Conservation (phyloP, 805 yeast genomes). For the Kuraishia piskuri region DNA sequence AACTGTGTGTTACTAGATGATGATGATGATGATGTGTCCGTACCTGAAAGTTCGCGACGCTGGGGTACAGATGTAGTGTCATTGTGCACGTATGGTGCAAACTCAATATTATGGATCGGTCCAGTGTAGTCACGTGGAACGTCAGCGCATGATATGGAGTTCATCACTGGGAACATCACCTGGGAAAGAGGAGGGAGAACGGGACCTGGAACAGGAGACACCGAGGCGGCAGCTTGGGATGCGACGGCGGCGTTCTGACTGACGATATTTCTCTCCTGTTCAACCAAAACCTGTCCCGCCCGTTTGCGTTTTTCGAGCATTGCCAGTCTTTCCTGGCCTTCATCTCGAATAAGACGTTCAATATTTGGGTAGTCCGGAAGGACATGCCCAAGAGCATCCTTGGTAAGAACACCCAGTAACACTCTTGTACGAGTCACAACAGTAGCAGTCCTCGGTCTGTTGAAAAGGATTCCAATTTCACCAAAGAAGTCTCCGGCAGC, state of each 20-base stretch:
- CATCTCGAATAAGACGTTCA: slow-evolving; percentile 65
- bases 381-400: slow-evolving; percentile 50
- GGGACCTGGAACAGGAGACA: slow-evolving; percentile 30
- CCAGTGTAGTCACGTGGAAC: neutral
- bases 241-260: slow-evolving; percentile 11
- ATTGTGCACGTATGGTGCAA: neutral
- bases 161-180: neutral
- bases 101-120: neutral
- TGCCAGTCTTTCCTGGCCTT: slow-evolving; percentile 69
- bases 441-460: slow-evolving; percentile 72
- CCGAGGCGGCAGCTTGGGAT: slow-evolving; percentile 22
- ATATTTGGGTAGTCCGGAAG: slow-evolving; percentile 55
- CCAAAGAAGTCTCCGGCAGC: slow-evolving; percentile 69
- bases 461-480: slow-evolving; percentile 69
- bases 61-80: neutral
- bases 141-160: neutral
- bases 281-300: slow-evolving; percentile 24
- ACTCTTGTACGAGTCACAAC: slow-evolving; percentile 65
- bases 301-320: slow-evolving; percentile 57
- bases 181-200: slow-evolving; percentile 24
- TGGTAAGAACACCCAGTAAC: slow-evolving; percentile 58
- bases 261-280: slow-evolving; percentile 2
- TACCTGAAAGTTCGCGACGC: neutral
- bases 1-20: neutral
- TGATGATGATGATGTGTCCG: neutral